Percentiles rank a stretch among this genome's conserved stretches.
Conservation (phyloP, 129 eudicot genomes). For the Tagetes patula region DNA sequence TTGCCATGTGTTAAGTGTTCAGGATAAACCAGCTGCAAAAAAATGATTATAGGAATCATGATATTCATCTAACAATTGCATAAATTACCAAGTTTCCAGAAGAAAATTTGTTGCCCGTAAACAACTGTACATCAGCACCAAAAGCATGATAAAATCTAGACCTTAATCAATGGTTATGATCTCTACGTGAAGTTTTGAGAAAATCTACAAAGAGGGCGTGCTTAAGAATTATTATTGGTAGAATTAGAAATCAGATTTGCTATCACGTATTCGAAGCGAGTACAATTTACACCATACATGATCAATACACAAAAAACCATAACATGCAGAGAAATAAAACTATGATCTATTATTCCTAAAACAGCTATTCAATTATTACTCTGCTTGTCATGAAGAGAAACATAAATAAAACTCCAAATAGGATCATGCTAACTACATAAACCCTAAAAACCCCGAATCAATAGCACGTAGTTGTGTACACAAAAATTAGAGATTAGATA, state of each 20-base stretch:
- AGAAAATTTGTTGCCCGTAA: too few relatives aligned
- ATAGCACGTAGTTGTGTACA: neutral
- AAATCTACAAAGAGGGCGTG: neutral
- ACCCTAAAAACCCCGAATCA: slow-evolving; percentile 17
- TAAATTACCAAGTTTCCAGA: too few relatives aligned
- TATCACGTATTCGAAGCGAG: neutral
- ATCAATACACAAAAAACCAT: neutral
- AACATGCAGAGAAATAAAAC: neutral
- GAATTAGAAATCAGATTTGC: neutral
- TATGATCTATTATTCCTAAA: neutral
- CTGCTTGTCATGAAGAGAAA: neutral
- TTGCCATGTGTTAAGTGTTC: slow-evolving; percentile 40
- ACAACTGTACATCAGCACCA: neutral
- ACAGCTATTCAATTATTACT: neutral
- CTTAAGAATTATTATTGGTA: neutral
- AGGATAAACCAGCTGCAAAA: slow-evolving; percentile 14
- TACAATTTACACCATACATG: neutral
- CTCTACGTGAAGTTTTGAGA: neutral
- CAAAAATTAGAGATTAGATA: neutral
- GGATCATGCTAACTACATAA: neutral
- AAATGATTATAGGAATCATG: too few relatives aligned
- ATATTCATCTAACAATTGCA: too few relatives aligned
- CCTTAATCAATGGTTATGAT: neutral
- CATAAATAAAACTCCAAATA: neutral
- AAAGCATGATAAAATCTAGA: neutral